Evolutionary conservation across 495 filamentous ascomycete species (phyloP).

Genomic region (Penicillium paradoxum): DNA sequence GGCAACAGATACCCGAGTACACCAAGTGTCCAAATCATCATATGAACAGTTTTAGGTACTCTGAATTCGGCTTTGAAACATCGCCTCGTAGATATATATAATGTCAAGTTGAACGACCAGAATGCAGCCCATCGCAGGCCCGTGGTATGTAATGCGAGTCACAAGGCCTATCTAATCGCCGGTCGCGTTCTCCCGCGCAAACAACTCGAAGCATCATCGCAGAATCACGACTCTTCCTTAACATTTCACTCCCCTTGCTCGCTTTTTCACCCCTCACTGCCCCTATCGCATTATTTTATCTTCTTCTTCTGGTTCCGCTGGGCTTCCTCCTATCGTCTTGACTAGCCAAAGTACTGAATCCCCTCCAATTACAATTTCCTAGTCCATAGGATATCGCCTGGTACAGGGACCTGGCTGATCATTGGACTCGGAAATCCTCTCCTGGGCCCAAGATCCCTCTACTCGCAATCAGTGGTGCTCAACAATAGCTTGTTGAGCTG

Average conservation of each 20-base stretch:
- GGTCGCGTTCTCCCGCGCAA: slow-evolving; percentile 30
- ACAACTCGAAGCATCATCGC: slow-evolving; percentile 33
- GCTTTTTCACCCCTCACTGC: not conserved
- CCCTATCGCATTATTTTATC: not conserved
- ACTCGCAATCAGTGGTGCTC: slow-evolving; percentile 3
- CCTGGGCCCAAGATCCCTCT: not conserved
- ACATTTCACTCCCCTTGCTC: slow-evolving; percentile 3
- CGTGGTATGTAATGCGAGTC: not conserved
- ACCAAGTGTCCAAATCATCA: too few species aligned
- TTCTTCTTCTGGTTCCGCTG: not conserved
- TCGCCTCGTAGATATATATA: too few species aligned
- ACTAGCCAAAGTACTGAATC: not conserved
- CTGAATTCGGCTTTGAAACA: too few species aligned
- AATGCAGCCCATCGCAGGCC: not conserved
- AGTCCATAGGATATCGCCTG: not conserved
- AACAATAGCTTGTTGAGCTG: slow-evolving; percentile 24
- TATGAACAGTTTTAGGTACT: too few species aligned
- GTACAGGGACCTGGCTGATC: slow-evolving; percentile 1
- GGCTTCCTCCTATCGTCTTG: not conserved
- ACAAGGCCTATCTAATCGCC: slow-evolving; percentile 21
- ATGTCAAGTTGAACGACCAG: too few species aligned
- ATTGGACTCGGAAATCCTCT: slow-evolving; percentile 10
- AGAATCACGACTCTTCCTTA: slow-evolving; percentile 9
- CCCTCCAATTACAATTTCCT: not conserved
- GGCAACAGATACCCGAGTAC: too few species aligned